phyloP scores from a whole-genome alignment of 2,329 filamentous ascomycete species.

The Diplocarpon mali region DNA sequence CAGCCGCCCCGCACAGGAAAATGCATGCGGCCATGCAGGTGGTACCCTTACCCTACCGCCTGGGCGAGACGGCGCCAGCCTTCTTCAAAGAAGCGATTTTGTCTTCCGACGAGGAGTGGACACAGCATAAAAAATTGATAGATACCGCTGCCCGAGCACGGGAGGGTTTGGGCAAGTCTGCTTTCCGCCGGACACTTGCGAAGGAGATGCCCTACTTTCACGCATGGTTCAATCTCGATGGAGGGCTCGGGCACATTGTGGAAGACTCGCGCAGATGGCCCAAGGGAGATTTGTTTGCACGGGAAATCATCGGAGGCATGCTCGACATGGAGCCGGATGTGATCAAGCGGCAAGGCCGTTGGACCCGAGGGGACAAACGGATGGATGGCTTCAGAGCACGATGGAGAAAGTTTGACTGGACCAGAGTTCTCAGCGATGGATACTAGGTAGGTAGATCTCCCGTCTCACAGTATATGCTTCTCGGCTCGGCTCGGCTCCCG shows the following conservation, averaged over 20 bases:
- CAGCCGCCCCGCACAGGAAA: conserved; percentile 66
- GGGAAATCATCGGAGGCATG: conserved; percentile 89
- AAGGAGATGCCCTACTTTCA: conserved; percentile 99
- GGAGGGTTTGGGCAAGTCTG: conserved; percentile 63
- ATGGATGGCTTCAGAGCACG: conserved; percentile 69
- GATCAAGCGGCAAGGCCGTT: conserved; percentile 82
- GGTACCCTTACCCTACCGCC: conserved; percentile 77
- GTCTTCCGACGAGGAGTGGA: conserved; percentile 82
- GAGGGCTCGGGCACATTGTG: conserved; percentile 83
- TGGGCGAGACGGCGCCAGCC: conserved; percentile 85
- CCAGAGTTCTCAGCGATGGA: conserved; percentile 38
- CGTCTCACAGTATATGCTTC: neutral
- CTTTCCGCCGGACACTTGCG: conserved; percentile 72
- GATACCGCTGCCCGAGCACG: conserved; percentile 61
- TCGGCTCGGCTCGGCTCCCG: neutral
- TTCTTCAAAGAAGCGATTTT: conserved; percentile 96
- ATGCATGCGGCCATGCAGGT: conserved; percentile 77
- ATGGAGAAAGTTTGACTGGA: conserved; percentile 94
- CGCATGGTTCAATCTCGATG: conserved; percentile 88
- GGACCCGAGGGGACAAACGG: conserved; percentile 54
- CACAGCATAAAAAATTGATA: conserved; percentile 88
- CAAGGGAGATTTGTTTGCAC: conserved; percentile 79
- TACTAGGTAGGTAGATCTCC: no score
- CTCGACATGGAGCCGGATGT: conserved; percentile 70
- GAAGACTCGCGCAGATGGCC: conserved; percentile 84